Conservation (phyloP, 257 asterid genomes). For the Plantago major region DNA sequence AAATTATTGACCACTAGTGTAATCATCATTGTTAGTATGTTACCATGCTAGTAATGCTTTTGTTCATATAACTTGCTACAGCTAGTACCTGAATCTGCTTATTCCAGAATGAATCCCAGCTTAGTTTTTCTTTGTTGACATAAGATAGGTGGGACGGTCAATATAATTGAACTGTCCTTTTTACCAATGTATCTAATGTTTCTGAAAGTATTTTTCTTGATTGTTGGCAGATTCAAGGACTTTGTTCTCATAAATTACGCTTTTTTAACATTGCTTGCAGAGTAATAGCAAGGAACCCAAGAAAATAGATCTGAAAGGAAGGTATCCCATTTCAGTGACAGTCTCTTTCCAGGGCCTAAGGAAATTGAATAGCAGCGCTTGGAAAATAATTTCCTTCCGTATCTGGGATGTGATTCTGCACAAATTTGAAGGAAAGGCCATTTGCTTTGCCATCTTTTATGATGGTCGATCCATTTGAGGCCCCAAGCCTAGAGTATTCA, state of each 20-base stretch:
- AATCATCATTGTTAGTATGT: constrained; percentile 4
- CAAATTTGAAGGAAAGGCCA: neutral
- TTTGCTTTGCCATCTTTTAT: too few species aligned
- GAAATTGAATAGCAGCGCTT: neutral
- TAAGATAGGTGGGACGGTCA: neutral
- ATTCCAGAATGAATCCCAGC: neutral
- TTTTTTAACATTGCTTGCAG: constrained; percentile 57
- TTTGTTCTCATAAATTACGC: constrained; percentile 63
- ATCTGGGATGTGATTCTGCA: neutral
- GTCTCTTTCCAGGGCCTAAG: neutral
- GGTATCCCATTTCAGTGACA: neutral
- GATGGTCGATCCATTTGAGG: too few species aligned
- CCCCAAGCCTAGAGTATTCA: too few species aligned
- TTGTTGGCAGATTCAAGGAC: constrained; percentile 73
- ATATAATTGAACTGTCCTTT: too few species aligned
- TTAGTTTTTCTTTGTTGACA: neutral
- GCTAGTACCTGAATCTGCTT: neutral
- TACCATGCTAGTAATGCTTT: neutral
- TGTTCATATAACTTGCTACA: constrained; percentile 5
- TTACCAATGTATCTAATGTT: neutral
- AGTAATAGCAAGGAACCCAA: constrained; percentile 29
- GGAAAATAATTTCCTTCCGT: neutral
- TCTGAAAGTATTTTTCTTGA: constrained; percentile 16
- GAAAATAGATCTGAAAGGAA: neutral
- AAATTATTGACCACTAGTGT: too few species aligned